These are phyloP conservation scores for Arabidopsis suecica DNA, from an alignment of 345 rosid genomes.

Conservation along the genomic window DNA sequence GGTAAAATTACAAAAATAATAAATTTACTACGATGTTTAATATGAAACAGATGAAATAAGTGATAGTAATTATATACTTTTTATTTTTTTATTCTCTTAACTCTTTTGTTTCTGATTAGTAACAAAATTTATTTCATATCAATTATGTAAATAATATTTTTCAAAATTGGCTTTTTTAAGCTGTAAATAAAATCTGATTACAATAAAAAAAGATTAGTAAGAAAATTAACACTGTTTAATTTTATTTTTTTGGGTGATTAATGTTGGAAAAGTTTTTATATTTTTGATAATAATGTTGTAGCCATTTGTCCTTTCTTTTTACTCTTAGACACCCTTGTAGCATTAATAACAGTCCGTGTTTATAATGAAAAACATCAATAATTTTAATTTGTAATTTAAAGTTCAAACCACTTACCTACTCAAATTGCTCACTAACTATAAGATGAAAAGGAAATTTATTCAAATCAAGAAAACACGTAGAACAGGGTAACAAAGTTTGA, in stretches of 20 bases:
- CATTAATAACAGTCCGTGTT: background rate
- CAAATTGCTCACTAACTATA: background rate
- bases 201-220: no score
- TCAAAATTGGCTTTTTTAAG: no score
- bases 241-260: background rate
- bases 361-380: background rate
- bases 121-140: background rate
- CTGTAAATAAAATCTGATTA: no score
- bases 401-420: background rate
- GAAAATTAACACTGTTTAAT: background rate
- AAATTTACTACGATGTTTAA: no score
- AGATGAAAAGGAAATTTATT: background rate
- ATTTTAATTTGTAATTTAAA: background rate
- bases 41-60: no score
- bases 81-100: no score
- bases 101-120: background rate
- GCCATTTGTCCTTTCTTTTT: background rate
- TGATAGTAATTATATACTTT: no score
- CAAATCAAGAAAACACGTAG: background rate
- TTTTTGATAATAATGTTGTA: background rate
- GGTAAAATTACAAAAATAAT: no score
- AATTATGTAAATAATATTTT: no score
- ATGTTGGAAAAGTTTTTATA: background rate
- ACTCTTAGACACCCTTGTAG: background rate
- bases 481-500: background rate